Base-by-base conservation (phyloP, 495 filamentous ascomycete genomes). In the Evernia prunastri region DNA sequence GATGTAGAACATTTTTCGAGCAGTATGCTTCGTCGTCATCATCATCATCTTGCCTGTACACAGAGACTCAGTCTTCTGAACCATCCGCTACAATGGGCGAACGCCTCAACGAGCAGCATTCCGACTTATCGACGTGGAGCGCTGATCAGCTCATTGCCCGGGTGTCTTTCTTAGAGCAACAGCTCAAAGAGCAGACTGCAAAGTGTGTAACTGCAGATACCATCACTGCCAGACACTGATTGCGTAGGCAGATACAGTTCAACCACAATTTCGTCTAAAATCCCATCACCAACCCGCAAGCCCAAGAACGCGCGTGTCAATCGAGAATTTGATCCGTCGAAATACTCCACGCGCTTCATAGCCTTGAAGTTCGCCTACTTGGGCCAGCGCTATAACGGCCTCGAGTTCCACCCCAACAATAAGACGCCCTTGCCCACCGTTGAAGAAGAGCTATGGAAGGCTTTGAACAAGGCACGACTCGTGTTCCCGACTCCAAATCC, bases 311-410 rank as follows among this genome's bases (percentile, higher is more conserved):
- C 56, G 45, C 66, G 61, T 45, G 33, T 54, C n/a, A 59, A 35
- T 53, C 78, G 82, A 61, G 75, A 78, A 63, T 85, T 96, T 68
- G 89, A 97, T 71, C 84, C 89, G 9, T 84, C 86, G 1, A 89
- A 87, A 70, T 95, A 97, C 77, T 79, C 81, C 39, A 96, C 90
- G 27, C 84, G 95, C 27, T 81, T 86, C 60, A 88, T 98, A 49
- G 94, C 95, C 25, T 79, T 98, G 33, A 97, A 97, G 71, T 85
- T 97, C 47, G 91, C 94, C 53, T 98, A 98, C 76, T 79, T 97
- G 23, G 94, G 94, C 40, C 88, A 89, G 68, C 79, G 82, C 60
- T 98, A 96, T 72, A 91, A 92, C 75, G 95, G 94, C 4, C 91
- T 92, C 66, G 94, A 97, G 77, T 86, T 90, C 75, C 85, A 90